Base-by-base conservation (phyloP, 768 basidiomycete species). In the Agrocybe chaxingu region DNA sequence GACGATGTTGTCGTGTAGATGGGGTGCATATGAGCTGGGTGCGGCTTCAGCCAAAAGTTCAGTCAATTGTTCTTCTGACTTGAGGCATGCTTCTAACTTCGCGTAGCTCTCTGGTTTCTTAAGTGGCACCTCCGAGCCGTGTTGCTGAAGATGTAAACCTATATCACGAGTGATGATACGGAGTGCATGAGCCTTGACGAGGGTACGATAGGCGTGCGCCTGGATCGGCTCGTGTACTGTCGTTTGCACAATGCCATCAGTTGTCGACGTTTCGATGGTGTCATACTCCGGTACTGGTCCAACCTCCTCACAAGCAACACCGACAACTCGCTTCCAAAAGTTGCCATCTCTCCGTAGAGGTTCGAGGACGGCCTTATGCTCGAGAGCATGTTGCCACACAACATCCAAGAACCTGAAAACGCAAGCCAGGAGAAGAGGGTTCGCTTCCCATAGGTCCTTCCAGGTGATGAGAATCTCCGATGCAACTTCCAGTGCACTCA, bases 341-440 rank as follows among this genome's bases (percentile, higher is more conserved):
- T 67, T 72, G 0, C 73, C 62, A 58, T 87, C 79, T 8, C 75
- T 66, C 12, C 85, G 80, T 6, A 85, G 65, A 5, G 71, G 57
- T 7, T 82, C 78, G 36, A 94, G 72, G 1, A 79, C 68, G 0
- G 70, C 55, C 48, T 79, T 82, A 62, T 92, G 87, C 61, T 94
- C 86, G 55, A 84, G 71, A 29, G 82, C 83, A 59, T 91, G 87
- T 63, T 88, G 79, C 92, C 90, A 89, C 12, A 89, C 81, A 19
- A 83, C 74, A 53, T 85, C 80, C 57, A 92, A 66, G 70, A 95
- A 96, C 4, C 80, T 75, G 42, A 96, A 68, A 13, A 90, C 78
- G 8, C 85, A 82, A 0, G 85, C 78, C 9, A 97, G 75, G 7
- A 94, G 70, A 13, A 85, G 78, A 0, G 93, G 90, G 53, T 90